A percentile compares a stretch with the other conserved stretches of the same genome.
These are phyloP conservation scores for Kwoniella botswanensis DNA, from an alignment of 768 basidiomycete genomes.

Conservation along the genomic window DNA sequence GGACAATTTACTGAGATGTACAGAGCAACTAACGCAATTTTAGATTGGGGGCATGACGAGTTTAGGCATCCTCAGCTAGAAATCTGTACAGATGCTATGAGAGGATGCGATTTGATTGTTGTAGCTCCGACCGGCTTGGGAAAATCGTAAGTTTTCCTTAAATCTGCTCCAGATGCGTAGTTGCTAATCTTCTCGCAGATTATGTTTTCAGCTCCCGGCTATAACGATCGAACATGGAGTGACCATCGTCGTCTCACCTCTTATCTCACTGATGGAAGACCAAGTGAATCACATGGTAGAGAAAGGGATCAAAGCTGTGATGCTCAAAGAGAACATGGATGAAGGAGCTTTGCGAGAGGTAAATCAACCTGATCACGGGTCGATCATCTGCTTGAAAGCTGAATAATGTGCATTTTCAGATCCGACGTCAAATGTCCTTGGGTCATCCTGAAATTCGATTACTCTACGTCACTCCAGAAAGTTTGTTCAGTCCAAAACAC, in stretches of 20 bases:
- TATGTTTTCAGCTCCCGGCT: conserved; percentile 58
- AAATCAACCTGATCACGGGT: background rate
- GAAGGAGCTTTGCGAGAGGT: conserved; percentile 37
- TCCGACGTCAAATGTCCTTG: conserved; percentile 46
- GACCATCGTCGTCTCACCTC: conserved; percentile 56
- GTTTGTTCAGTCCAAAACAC: conserved; percentile 40
- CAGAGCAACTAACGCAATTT: background rate
- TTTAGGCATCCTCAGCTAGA: conserved; percentile 54
- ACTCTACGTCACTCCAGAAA: conserved; percentile 57
- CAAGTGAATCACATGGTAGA: conserved; percentile 45
- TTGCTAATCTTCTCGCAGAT: conserved; percentile 20
- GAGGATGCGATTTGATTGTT: conserved; percentile 54
- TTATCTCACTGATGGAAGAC: conserved; percentile 56
- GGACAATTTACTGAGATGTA: no score
- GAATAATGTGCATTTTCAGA: conserved; percentile 22
- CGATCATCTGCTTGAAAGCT: background rate
- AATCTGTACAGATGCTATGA: conserved; percentile 49
- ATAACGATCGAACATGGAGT: conserved; percentile 52
- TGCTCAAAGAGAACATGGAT: conserved; percentile 46
- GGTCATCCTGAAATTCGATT: conserved; percentile 53
- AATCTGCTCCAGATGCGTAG: background rate
- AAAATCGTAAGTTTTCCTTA: conserved; percentile 47
- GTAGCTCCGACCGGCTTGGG: conserved; percentile 57
- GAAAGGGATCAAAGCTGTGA: conserved; percentile 44
- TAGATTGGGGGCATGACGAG: conserved; percentile 50